A percentile compares a stretch with the other conserved stretches of the same genome.
Conservation (phyloP, 768 basidiomycete genomes). For the Boletus eberwhitei region DNA sequence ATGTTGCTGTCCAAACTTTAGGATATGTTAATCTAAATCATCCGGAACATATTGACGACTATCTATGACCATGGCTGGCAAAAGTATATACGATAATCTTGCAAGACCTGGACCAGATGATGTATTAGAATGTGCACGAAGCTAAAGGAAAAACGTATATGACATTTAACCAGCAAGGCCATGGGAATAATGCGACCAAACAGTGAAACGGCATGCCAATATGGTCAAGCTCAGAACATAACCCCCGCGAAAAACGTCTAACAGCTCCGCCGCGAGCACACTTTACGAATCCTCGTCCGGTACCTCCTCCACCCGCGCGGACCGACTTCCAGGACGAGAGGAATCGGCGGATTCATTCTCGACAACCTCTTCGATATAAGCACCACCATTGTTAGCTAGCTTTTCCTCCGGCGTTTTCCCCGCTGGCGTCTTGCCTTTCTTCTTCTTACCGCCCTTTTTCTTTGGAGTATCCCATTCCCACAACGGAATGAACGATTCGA, state of each 20-base stretch:
- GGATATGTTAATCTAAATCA: background rate
- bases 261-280: background rate
- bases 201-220: background rate
- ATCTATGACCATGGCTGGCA: background rate
- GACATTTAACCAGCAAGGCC: background rate
- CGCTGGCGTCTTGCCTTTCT: conserved; percentile 41
- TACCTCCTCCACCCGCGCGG: conserved; percentile 44
- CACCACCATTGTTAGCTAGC: conserved; percentile 40
- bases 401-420: conserved; percentile 37
- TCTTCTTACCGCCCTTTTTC: conserved; percentile 67
- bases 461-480: conserved; percentile 95
- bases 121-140: background rate
- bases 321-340: conserved; percentile 35
- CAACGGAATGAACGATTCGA: conserved; percentile 94
- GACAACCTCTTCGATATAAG: conserved; percentile 35
- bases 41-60: background rate
- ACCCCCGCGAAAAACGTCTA: background rate
- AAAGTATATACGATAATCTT: background rate
- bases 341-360: conserved; percentile 31
- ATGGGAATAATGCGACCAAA: conserved; percentile 40
- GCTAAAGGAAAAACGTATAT: background rate
- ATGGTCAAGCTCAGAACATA: background rate
- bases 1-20: too few species aligned
- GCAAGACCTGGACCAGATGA: background rate
- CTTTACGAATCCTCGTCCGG: conserved; percentile 38